phyloP scores from a whole-genome alignment of 208 protist species.

The Herpetomonas samuelpessoai region DNA sequence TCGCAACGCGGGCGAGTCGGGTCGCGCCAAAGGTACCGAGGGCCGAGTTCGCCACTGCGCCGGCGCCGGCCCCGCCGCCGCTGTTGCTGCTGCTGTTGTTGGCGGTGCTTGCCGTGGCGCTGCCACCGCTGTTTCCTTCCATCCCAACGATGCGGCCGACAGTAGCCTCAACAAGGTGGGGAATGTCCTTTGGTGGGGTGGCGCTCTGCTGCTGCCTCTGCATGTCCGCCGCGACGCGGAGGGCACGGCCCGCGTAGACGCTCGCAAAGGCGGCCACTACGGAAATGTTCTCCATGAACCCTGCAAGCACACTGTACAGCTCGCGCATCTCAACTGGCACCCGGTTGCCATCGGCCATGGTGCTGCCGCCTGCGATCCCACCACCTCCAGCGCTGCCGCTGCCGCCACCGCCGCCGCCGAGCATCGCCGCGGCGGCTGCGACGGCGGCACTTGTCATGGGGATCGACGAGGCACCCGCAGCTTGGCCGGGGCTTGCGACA shows the following conservation, averaged over 20 bases:
- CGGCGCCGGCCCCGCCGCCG: no score
- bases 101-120: not conserved
- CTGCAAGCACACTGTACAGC: slow-evolving; percentile 4
- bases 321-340: slow-evolving; percentile 8
- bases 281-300: slow-evolving; percentile 7
- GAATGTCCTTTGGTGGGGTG: not conserved
- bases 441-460: not conserved
- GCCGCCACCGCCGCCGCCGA: not conserved
- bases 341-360: not conserved
- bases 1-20: no score
- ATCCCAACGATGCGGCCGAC: not conserved
- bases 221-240: not conserved
- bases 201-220: not conserved
- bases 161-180: not conserved
- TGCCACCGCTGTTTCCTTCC: not conserved
- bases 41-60: not conserved
- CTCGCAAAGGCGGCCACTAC: not conserved
- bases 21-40: not conserved
- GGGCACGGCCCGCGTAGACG: not conserved
- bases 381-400: not conserved
- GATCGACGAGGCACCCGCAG: not conserved
- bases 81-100: no score
- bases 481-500: not conserved
- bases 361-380: not conserved
- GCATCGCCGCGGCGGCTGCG: not conserved